phyloP scores from a whole-genome alignment of 768 basidiomycete species.

The Trametes elegans region DNA sequence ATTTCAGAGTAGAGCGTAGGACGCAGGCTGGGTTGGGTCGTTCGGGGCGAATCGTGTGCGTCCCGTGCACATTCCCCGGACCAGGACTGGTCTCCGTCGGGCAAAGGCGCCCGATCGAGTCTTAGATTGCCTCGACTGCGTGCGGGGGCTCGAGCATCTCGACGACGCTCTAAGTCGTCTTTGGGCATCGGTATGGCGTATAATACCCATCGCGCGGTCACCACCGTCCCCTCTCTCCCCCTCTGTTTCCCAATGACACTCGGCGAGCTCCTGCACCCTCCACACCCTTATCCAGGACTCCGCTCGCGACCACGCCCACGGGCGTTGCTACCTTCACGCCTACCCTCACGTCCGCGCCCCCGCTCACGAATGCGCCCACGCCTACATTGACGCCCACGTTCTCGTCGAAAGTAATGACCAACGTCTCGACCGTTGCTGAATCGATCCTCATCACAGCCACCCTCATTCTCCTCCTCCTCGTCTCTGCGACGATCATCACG shows the following conservation, averaged over 20 bases:
- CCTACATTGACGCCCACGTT: neutral
- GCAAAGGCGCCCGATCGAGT: neutral
- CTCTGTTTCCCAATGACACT: neutral
- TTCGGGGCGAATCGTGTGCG: slow-evolving; percentile 10
- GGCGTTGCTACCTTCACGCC: neutral
- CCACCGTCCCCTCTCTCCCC: neutral
- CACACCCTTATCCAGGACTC: neutral
- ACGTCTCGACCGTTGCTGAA: slow-evolving; percentile 10
- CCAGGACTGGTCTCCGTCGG: slow-evolving; percentile 1
- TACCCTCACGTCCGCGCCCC: neutral
- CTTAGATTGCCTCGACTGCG: slow-evolving; percentile 1
- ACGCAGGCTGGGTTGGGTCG: slow-evolving; percentile 3
- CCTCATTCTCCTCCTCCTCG: slow-evolving; percentile 61
- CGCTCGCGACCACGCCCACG: neutral
- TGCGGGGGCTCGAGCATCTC: neutral
- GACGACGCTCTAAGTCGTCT: slow-evolving; percentile 4
- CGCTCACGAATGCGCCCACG: slow-evolving; percentile 7
- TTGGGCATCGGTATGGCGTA: neutral
- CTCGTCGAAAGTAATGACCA: neutral
- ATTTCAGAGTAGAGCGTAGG: neutral
- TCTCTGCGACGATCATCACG: slow-evolving; percentile 65
- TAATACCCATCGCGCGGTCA: slow-evolving; percentile 1
- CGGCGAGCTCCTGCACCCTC: neutral
- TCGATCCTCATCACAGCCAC: slow-evolving; percentile 44
- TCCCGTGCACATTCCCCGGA: neutral